Evolutionary conservation across 805 yeast genomes (phyloP), one percentile per base, ranked within the genome.

Genomic region (Hanseniaspora jakobsenii): DNA sequence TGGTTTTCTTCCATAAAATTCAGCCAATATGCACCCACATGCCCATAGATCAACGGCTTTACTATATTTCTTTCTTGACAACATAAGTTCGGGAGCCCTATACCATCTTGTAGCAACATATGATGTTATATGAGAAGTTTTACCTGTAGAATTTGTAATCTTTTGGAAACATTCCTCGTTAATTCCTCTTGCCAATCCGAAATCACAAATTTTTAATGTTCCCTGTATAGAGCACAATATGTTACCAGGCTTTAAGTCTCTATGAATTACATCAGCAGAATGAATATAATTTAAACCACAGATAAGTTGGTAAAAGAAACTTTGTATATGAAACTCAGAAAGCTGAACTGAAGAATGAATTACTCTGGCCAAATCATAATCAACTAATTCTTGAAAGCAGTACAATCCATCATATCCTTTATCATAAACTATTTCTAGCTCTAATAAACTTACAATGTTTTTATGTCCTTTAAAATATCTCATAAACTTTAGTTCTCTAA

Each of bases 51-150:
- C 97, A 37, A 87, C 80, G 2, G 74, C 68, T 47, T 80, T 80
- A 3, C 76, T 70, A 55, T 84, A 84, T 14, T 52, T 55, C 41
- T 67, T 70, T 47, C 71, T 67, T 9, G 81, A 70, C 27, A 86
- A 60, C 35, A 87, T 73, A 38, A 87, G 66, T 55, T 87, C 97
- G 0, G 97, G 97, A 0, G 96, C 95, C 36, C 97, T 67, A 55
- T 87, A 87, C 95, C 95, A 87, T 47, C 96, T 65, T 0, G 96
- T 87, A 0, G 95, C 95, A 19, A 87, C 95, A 56, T 87, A 87
- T 52, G 76, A 78, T 9, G 94, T 82, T 22, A 82, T 81, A 13
- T 72, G 67, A 24, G 64, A 55, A 3, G 64, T 49, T 30, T 58
- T 63, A 13, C 65, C 59, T 39, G 59, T 62, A 49, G 51, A 31